Percentiles rank a stretch among this genome's conserved stretches.
Conservation (phyloP, 495 filamentous ascomycete genomes). For the Penicillium coffeae region DNA sequence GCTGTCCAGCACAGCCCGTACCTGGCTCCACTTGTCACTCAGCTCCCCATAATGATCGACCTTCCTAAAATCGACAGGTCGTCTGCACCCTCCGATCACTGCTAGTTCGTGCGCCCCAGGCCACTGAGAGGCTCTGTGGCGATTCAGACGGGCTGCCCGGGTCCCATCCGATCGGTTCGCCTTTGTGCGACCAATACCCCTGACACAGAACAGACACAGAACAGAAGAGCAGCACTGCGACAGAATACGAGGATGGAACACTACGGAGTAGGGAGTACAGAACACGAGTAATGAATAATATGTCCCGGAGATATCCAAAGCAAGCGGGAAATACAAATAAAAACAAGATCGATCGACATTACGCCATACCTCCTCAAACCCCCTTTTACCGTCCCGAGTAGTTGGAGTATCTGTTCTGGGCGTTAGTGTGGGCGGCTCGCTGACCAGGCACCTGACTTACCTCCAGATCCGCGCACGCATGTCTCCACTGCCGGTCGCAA, state of each 20-base stretch:
- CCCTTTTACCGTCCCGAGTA: slow-evolving; percentile 45
- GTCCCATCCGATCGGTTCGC: background rate
- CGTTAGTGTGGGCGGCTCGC: background rate
- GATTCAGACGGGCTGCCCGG: slow-evolving; percentile 14
- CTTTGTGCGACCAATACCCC: background rate
- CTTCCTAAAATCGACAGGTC: slow-evolving; percentile 1
- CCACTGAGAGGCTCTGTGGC: slow-evolving; percentile 15
- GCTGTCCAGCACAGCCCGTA: background rate
- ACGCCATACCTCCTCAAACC: slow-evolving; percentile 37
- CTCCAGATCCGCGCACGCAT: slow-evolving; percentile 91
- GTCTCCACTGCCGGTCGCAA: slow-evolving; percentile 86
- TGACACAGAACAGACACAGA: background rate
- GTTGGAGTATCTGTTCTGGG: slow-evolving; percentile 35
- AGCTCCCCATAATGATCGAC: slow-evolving; percentile 5
- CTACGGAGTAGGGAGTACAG: too few species aligned
- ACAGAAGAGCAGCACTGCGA: too few species aligned
- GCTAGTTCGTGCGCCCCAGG: background rate
- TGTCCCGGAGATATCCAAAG: too few species aligned
- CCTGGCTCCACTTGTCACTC: slow-evolving; percentile 1
- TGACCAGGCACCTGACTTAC: slow-evolving; percentile 36
- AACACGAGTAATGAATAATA: too few species aligned
- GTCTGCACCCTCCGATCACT: background rate
- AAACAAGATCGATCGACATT: slow-evolving; percentile 29
- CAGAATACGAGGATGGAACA: too few species aligned
- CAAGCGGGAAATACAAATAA: slow-evolving; percentile 16